Percentiles rank a stretch among this genome's conserved stretches.
These are phyloP conservation scores for Pyracantha coccinea DNA, from an alignment of 331 rosid species.

Conservation along the genomic window DNA sequence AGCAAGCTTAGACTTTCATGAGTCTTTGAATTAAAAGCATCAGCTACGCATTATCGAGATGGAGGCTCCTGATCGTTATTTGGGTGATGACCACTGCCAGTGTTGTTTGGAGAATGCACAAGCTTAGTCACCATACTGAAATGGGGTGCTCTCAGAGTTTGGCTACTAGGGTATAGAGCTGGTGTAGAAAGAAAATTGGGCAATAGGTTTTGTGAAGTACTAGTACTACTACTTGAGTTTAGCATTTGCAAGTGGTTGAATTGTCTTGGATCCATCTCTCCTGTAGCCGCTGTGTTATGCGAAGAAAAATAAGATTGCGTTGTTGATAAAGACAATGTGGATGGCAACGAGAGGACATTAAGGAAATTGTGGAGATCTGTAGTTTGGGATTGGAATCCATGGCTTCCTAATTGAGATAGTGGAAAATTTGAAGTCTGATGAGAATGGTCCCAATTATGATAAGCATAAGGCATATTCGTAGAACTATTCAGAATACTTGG, in stretches of 20 bases:
- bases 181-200: slow-evolving; percentile 11
- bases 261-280: slow-evolving; percentile 40
- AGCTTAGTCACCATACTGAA: slow-evolving; percentile 44
- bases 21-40: not conserved
- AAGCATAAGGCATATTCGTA: slow-evolving; percentile 25
- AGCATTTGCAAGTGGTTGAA: slow-evolving; percentile 46
- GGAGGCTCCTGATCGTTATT: slow-evolving; percentile 34
- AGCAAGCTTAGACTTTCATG: not conserved
- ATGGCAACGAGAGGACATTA: slow-evolving; percentile 40
- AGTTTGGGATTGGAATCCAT: slow-evolving; percentile 43
- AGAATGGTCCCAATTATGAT: slow-evolving; percentile 33
- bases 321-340: slow-evolving; percentile 60
- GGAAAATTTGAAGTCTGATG: slow-evolving; percentile 19
- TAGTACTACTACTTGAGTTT: slow-evolving; percentile 10
- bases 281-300: slow-evolving; percentile 13
- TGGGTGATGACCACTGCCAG: slow-evolving; percentile 18
- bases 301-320: slow-evolving; percentile 47
- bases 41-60: slow-evolving; percentile 24
- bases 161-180: slow-evolving; percentile 31
- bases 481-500: slow-evolving; percentile 33
- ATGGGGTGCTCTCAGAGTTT: slow-evolving; percentile 31
- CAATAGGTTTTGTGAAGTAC: slow-evolving; percentile 29
- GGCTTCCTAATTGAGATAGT: slow-evolving; percentile 30
- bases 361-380: slow-evolving; percentile 29
- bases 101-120: slow-evolving; percentile 25